Base-by-base conservation (phyloP, 768 basidiomycete species). In the Hygrocybe punicea region DNA sequence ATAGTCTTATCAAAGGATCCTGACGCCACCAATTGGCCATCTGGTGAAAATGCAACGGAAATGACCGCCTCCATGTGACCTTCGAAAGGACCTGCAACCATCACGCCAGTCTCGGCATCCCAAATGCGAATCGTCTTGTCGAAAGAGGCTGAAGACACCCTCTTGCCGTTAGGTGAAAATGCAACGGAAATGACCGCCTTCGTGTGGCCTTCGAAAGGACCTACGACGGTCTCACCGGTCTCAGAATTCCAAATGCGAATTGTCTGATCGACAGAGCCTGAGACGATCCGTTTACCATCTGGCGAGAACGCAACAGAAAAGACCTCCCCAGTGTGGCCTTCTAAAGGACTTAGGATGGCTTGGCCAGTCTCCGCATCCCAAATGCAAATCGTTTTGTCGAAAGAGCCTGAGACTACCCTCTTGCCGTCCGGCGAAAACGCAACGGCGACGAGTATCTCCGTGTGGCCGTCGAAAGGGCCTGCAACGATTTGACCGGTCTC, bases 351-450 rank as follows among this genome's bases (percentile, higher is more conserved):
- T 45, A n/a, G n/a, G 6, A 56, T n/a, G 21, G 47, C 7, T 13
- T 45, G 14, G 6, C 51, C 29, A 13, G 51, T 44, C 44, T 14
- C 35, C 0, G 40, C 57, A 53, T 58, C 42, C 57, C 57, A 58
- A 17, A 81, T 69, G 9, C 76, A 73, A 23, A 82, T 67, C 13
- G 79, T 80, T 60, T 79, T 75, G 70, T 82, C 81, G 63, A 78
- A 76, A 6, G 77, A 78, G 0, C 78, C 80, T 7, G 78, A 80
- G 7, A 79, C 69, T 24, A 83, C 72, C 62, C 68, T 74, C 62
- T 78, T 79, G n/a, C 82, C 80, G 25, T 71, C 69, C 0, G 80
- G 79, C 58, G 81, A 81, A 67, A 81, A 82, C 39, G 78, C 72
- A n/a, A 81, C 67, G 8, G 77, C 55, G 8, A 11, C 2, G 35